Evolutionary conservation across 148 eudicot genomes (phyloP), one percentile per base, ranked within the genome.

Genomic region (Cornus florida): DNA sequence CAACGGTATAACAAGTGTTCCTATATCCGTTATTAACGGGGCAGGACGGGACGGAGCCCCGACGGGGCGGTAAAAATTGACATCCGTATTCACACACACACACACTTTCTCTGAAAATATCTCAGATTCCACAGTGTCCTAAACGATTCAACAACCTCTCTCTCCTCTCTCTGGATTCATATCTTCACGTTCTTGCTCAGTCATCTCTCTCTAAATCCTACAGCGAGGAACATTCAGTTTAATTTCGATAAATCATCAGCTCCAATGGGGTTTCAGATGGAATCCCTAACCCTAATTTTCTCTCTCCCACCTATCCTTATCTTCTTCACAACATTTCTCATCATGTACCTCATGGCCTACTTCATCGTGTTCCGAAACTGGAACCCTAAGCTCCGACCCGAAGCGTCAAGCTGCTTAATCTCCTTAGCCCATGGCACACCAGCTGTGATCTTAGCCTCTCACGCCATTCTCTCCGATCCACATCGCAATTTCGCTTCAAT

Each of bases 391-490:
- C 81, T 82, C 83, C 92, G 93, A n/a, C 94, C 96, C 0, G 94
- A 89, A 71, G 97, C 96, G 7, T 79, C 98, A 8, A 89, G 93
- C 84, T 94, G 98, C 83, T 66, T 81, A 5, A 92, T 89, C 82
- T 94, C 98, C 12, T 80, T 88, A 0, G 69, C 81, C 57, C 96
- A 94, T 77, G 94, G 96, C 78, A 89, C 98, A 2, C 94, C 98
- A 1, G 98, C 94, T n/a, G 90, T 85, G 13, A 56, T 92, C 83
- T 50, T 92, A 0, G 92, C 98, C 46, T 10, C 46, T 3, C 3
- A 28, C 38, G 86, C 96, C 9, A 76, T 90, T 16, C n/a, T 86
- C 65, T 33, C 82, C 50, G 80, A 86, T 67, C 73, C 75, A 10
- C 70, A 53, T 28, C 74, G 77, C 1, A 31, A 74, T 13, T 93